phyloP scores from a whole-genome alignment of 2,329 filamentous ascomycete species.

The Ceratocystis albifundus region DNA sequence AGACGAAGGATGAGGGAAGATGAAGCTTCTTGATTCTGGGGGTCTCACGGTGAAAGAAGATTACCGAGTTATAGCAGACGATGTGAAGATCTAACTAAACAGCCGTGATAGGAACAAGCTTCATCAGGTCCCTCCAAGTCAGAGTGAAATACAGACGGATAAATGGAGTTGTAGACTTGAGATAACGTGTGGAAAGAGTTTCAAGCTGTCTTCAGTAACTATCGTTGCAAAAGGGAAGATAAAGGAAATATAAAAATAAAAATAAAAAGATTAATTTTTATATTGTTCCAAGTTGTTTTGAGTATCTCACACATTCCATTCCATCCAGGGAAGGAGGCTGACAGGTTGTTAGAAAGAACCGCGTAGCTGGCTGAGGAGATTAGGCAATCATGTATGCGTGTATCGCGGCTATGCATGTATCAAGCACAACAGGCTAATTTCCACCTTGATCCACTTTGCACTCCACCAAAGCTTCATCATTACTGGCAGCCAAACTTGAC shows the following conservation, averaged over 20 bases:
- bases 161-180: neutral
- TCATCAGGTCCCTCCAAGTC: neutral
- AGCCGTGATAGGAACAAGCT: neutral
- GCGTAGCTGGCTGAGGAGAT: constrained; percentile 11
- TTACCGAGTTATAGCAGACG: neutral
- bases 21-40: neutral
- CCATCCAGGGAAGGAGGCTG: constrained; percentile 2
- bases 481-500: neutral
- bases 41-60: neutral
- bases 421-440: neutral
- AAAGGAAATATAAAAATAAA: neutral
- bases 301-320: neutral
- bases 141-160: neutral
- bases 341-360: constrained; percentile 1
- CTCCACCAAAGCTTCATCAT: neutral
- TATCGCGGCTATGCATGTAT: constrained; percentile 5
- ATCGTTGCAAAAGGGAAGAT: neutral
- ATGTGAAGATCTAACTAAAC: neutral
- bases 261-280: neutral
- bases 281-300: neutral
- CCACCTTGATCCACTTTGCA: constrained; percentile 4
- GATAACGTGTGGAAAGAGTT: no score
- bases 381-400: neutral
- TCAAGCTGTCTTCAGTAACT: no score
- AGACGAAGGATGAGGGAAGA: neutral